Evolutionary conservation across 2,329 filamentous ascomycete genomes (phyloP).

Genomic region (Colletotrichum liaoningense): DNA sequence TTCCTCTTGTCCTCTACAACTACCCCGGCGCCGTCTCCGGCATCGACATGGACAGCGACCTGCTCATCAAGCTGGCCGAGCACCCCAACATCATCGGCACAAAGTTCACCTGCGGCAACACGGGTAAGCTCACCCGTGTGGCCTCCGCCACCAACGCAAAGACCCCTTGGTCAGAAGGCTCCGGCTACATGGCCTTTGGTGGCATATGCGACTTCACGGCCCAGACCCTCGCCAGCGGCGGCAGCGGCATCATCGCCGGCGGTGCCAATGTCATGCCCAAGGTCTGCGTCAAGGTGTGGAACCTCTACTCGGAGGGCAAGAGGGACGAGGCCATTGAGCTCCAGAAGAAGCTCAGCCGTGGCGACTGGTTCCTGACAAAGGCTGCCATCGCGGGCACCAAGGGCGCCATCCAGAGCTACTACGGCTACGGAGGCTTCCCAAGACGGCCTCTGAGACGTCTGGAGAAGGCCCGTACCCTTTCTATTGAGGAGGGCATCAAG

Average conservation of each 20-base stretch:
- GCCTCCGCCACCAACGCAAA: slow-evolving; percentile 78
- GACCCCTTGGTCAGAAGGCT: slow-evolving; percentile 69
- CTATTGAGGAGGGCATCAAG: slow-evolving; percentile 65
- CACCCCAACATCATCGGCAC: slow-evolving; percentile 89
- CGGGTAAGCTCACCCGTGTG: slow-evolving; percentile 87
- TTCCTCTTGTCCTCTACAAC: slow-evolving; percentile 90
- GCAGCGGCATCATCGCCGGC: slow-evolving; percentile 86
- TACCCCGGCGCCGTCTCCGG: slow-evolving; percentile 89
- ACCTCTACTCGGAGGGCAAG: slow-evolving; percentile 79
- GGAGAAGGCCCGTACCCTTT: slow-evolving; percentile 63
- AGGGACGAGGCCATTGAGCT: slow-evolving; percentile 79
- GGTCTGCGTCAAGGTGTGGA: slow-evolving; percentile 82
- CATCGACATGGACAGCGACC: slow-evolving; percentile 90
- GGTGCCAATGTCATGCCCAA: slow-evolving; percentile 89
- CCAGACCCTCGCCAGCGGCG: slow-evolving; percentile 82
- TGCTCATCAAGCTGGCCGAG: slow-evolving; percentile 81
- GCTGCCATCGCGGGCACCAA: slow-evolving; percentile 89
- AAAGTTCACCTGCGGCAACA: slow-evolving; percentile 93
- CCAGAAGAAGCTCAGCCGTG: slow-evolving; percentile 81
- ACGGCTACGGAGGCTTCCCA: slow-evolving; percentile 83
- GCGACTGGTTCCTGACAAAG: slow-evolving; percentile 87
- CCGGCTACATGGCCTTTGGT: slow-evolving; percentile 86
- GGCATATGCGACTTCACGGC: slow-evolving; percentile 90
- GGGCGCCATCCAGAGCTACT: slow-evolving; percentile 82
- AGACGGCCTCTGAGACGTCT: slow-evolving; percentile 78